Conservation (phyloP, 2,329 filamentous ascomycete species). For the Fusarium circinatum region DNA sequence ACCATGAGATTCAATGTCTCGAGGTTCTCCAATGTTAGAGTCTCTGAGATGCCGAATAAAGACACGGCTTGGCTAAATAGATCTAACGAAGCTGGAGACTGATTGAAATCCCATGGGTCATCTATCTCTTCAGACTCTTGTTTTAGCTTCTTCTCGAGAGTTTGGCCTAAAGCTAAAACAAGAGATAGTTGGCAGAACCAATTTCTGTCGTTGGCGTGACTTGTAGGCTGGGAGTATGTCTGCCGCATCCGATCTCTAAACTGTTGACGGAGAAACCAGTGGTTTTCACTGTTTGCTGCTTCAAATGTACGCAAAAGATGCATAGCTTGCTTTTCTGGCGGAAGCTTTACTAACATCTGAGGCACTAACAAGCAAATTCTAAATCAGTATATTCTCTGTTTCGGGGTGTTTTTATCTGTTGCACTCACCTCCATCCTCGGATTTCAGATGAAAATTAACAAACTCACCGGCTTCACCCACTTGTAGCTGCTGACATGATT, state of each 20-base stretch:
- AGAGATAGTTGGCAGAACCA: neutral
- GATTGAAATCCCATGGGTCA: too few relatives aligned
- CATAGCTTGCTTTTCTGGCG: neutral
- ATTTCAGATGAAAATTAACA: neutral
- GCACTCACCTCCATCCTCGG: neutral
- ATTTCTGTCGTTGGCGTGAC: neutral
- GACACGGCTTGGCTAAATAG: neutral
- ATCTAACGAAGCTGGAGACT: neutral
- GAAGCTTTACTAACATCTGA: neutral
- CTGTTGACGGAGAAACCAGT: neutral
- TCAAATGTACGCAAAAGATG: neutral
- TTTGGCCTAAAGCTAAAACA: neutral
- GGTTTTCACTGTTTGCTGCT: neutral
- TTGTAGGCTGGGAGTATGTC: neutral
- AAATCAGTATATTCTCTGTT: neutral
- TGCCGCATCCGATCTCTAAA: neutral
- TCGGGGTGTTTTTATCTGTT: accelerated
- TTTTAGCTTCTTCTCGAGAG: neutral
- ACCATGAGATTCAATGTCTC: neutral
- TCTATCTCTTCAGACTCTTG: neutral
- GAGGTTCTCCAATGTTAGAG: neutral
- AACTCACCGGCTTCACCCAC: neutral
- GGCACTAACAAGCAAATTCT: accelerated
- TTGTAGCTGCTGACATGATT: neutral
- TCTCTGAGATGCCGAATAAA: neutral